Base-by-base conservation (phyloP, 345 rosid species). In the Clausena lansium region DNA sequence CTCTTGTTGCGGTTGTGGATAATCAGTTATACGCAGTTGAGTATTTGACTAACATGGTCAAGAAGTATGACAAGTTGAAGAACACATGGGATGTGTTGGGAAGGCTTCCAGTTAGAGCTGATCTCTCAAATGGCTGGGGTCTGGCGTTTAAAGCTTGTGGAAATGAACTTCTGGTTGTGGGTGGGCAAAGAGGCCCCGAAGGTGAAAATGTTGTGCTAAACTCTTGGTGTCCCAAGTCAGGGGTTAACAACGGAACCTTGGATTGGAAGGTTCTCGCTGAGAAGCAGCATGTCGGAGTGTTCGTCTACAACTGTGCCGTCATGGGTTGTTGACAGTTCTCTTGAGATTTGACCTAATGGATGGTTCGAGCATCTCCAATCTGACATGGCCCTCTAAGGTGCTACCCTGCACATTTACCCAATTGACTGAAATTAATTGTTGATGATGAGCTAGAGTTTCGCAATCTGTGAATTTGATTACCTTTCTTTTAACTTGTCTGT, bases 131-230 rank as follows among this genome's bases (percentile, higher is more conserved):
- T 78, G 95, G 97, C 27, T 93, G 97, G 97, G 97, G 97, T 2
- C 78, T 93, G 68, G 97, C 97, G 33, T 93, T 93, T 75, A 93
- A 93, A 80, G 92, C 97, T n/a, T 93, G 89, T 7, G 97, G 95
- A 33, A 81, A 83, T 10, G 83, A 85, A 47, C 79, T 93, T 77
- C 79, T 93, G 76, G 91, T 93, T 70, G 87, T 91, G 61, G 94
- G 95, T 6, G 95, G 97, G 78, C 94, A 93, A 61, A 75, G 87
- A 73, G 92, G 97, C 24, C 81, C 87, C 7, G 81, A 91, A 64
- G 95, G 94, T 0, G 97, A 91, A 78, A 85, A 88, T 35, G 82
- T 91, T 55, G 94, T 91, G 80, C 89, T 92, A 52, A 89, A 88
- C 85, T 87, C 94, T 9, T 93, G 97, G 97, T 78, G 81, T 88